Evolutionary conservation across 768 basidiomycete genomes (phyloP), one percentile per base, ranked within the genome.

Genomic region (Pulveroboletus sp.): DNA sequence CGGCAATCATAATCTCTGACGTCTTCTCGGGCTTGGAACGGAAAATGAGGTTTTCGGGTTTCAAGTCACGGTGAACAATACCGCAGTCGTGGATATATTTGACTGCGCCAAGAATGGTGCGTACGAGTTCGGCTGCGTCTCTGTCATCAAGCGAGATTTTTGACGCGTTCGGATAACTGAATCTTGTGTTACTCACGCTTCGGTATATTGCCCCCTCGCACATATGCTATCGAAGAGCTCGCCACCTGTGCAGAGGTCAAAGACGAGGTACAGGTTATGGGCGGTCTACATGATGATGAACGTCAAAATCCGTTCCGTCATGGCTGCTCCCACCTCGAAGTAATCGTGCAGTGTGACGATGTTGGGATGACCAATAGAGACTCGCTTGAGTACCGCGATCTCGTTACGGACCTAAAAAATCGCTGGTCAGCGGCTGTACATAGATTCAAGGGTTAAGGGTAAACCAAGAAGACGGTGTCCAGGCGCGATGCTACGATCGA

Each of bases 211-310:
- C 45, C 93, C 93, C 69, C 93, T 92, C 28, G 93, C 92, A 63
- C 95, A 98, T 74, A 99, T 98, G 43, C 95, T 81, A 69, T 99
- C 95, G 62, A 99, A 98, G n/a, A 99, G 82, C 69, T 99, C 95
- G 39, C 95, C 94, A 45, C 94, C 93, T 3, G 90, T 93, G 74
- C 95, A 98, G 8, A 97, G 82, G 70, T 98, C 95, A 69, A 96
- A 96, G 58, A 85, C 85, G 49, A 97, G 86, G 70, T 97, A 93
- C 41, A 96, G 79, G 61, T 95, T 96, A 69, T 94, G 89, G 8
- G 90, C 73, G 27, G 93, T 96, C 86, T 91, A 57, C 2, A 26
- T 14, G 47, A 43, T 24, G 35, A 52, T 46, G 46, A 56, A 28
- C 6, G 24, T 14, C 40, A 8, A 5, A 26, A 30, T 41, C 31